Conservation (phyloP, 306 rosid species). For the Lathyrus aphaca region DNA sequence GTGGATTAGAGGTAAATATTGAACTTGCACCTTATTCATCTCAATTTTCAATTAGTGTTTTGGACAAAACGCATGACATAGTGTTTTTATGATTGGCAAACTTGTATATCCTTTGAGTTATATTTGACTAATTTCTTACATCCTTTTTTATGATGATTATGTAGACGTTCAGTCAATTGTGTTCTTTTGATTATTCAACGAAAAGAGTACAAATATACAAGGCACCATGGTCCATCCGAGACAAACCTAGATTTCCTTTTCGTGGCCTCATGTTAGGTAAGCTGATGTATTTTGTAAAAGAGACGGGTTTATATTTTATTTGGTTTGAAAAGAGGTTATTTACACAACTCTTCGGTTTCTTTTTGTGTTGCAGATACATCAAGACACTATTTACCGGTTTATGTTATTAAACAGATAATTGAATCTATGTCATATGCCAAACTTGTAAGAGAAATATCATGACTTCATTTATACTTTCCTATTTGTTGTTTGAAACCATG, state of each 20-base stretch:
- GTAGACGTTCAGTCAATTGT: slow-evolving; percentile 97
- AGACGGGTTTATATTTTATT: slow-evolving; percentile 19
- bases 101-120: slow-evolving; percentile 11
- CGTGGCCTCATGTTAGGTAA: slow-evolving; percentile 92
- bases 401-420: slow-evolving; percentile 80
- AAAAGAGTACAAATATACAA: slow-evolving; percentile 69
- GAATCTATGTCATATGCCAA: slow-evolving; percentile 95
- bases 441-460: slow-evolving; percentile 64
- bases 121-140: slow-evolving; percentile 24
- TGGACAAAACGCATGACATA: not conserved
- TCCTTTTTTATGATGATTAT: slow-evolving; percentile 37
- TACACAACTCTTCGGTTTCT: slow-evolving; percentile 38
- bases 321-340: slow-evolving; percentile 31
- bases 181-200: slow-evolving; percentile 72
- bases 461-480: slow-evolving; percentile 28
- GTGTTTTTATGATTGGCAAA: slow-evolving; percentile 13
- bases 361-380: slow-evolving; percentile 80
- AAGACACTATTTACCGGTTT: slow-evolving; percentile 85
- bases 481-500: slow-evolving; percentile 28
- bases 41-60: slow-evolving; percentile 3
- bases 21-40: slow-evolving; percentile 12
- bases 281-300: slow-evolving; percentile 36
- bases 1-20: slow-evolving; percentile 52
- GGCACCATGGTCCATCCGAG: slow-evolving; percentile 87
- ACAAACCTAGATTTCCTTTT: slow-evolving; percentile 80